These are phyloP conservation scores for Debaryomyces hansenii DNA, from an alignment of 805 yeast genomes.

Conservation along the genomic window DNA sequence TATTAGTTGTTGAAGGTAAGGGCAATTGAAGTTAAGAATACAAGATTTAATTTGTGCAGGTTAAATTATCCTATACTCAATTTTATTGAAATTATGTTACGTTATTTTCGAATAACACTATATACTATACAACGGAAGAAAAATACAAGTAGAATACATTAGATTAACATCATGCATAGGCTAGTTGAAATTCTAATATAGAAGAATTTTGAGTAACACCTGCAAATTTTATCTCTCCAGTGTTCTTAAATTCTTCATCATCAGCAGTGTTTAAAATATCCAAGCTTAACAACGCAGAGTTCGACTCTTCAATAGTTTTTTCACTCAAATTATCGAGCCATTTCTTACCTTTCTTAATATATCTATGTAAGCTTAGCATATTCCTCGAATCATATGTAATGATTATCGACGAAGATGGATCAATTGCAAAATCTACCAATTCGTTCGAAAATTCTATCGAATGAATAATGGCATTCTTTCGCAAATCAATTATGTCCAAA, in stretches of 20 bases:
- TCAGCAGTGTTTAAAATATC: conserved; percentile 11
- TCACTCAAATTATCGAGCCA: conserved; percentile 24
- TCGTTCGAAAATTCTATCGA: conserved; percentile 23
- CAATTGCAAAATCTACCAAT: conserved; percentile 27
- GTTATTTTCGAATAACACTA: too few relatives aligned
- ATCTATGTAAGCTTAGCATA: conserved; percentile 31
- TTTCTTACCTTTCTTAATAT: conserved; percentile 38
- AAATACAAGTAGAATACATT: background rate
- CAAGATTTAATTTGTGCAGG: too few relatives aligned
- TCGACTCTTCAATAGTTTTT: conserved; percentile 2
- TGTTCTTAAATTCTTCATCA: conserved; percentile 10
- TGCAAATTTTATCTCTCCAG: conserved; percentile 8
- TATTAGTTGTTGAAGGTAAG: background rate
- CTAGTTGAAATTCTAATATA: conserved; percentile 11
- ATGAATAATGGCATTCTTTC: conserved; percentile 35
- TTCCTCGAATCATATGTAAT: conserved; percentile 17
- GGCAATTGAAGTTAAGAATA: too few relatives aligned
- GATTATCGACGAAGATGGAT: conserved; percentile 36
- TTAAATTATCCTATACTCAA: too few relatives aligned
- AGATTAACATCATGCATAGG: background rate
- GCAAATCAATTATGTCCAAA: conserved; percentile 49
- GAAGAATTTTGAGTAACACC: conserved; percentile 13
- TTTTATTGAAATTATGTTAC: too few relatives aligned
- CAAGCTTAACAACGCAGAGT: conserved; percentile 2
- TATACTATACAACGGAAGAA: background rate